Percentiles rank a stretch among this genome's conserved stretches.
These are phyloP conservation scores for Laetiporus sulphureus DNA, from an alignment of 1,284 basidiomycete species.

Conservation along the genomic window DNA sequence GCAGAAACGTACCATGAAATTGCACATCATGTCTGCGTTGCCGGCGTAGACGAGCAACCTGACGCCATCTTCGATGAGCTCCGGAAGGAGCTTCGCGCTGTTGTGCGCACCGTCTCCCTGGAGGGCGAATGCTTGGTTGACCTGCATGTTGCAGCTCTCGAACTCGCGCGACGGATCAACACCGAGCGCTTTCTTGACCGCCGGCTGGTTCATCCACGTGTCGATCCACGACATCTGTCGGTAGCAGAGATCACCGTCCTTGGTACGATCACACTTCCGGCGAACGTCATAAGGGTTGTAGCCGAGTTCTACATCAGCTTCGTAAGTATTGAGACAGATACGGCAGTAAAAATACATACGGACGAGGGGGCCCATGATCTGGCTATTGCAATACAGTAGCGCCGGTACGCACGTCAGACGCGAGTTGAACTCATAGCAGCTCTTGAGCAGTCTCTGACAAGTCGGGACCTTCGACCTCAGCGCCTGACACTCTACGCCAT, in stretches of 20 bases:
- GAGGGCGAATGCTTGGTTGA: constrained; percentile 64
- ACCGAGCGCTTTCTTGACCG: constrained; percentile 73
- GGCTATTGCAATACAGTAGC: constrained; percentile 54
- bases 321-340: background rate
- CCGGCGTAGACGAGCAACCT: constrained; percentile 82
- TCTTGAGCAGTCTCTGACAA: constrained; percentile 63
- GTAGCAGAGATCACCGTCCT: constrained; percentile 73
- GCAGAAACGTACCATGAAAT: constrained; percentile 49
- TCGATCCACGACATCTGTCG: constrained; percentile 78
- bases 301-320: constrained; percentile 43
- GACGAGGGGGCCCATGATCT: constrained; percentile 53
- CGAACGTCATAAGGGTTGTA: constrained; percentile 85
- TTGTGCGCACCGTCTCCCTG: constrained; percentile 82
- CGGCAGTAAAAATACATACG: constrained; percentile 36
- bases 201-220: constrained; percentile 68
- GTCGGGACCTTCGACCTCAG: constrained; percentile 61
- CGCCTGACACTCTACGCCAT: constrained; percentile 59
- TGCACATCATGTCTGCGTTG: constrained; percentile 79
- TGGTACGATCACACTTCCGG: constrained; percentile 59
- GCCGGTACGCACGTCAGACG: constrained; percentile 60
- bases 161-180: constrained; percentile 56
- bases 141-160: constrained; percentile 48
- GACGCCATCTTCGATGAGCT: constrained; percentile 71
- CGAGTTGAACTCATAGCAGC: constrained; percentile 56
- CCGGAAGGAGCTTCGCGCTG: constrained; percentile 67